Percentiles rank a stretch among this genome's conserved stretches.
phyloP scores from a whole-genome alignment of 495 filamentous ascomycete genomes.

The Trichoderma reesei region DNA sequence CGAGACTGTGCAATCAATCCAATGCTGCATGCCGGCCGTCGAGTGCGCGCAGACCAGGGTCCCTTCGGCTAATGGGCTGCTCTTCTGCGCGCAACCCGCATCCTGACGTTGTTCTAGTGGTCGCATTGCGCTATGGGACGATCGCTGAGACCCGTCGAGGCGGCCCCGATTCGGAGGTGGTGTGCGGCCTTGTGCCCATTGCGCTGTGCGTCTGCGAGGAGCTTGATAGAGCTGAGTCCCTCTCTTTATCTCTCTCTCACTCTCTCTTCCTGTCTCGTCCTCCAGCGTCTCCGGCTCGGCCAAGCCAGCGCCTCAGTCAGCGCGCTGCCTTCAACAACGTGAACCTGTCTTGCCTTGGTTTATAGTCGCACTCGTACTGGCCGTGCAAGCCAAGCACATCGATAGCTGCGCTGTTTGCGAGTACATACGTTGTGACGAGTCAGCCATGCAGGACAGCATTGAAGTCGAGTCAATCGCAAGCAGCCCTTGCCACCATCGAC shows the following conservation, averaged over 20 bases:
- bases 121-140: conserved; percentile 8
- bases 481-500: neutral
- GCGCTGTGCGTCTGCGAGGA: neutral
- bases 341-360: neutral
- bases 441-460: too few species aligned
- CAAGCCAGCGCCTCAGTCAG: neutral
- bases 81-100: neutral
- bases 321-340: neutral
- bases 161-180: conserved; percentile 6
- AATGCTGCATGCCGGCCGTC: neutral
- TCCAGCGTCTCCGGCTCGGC: neutral
- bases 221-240: neutral
- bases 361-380: neutral
- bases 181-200: neutral
- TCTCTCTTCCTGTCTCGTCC: neutral
- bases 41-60: neutral
- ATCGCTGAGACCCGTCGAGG: neutral
- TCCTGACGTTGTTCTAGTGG: neutral
- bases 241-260: neutral
- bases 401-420: neutral
- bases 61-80: neutral
- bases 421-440: neutral
- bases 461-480: too few species aligned
- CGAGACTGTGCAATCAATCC: neutral
- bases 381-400: neutral